These are phyloP conservation scores for Flaveria bidentis DNA, from an alignment of 129 eudicot genomes.

Conservation along the genomic window DNA sequence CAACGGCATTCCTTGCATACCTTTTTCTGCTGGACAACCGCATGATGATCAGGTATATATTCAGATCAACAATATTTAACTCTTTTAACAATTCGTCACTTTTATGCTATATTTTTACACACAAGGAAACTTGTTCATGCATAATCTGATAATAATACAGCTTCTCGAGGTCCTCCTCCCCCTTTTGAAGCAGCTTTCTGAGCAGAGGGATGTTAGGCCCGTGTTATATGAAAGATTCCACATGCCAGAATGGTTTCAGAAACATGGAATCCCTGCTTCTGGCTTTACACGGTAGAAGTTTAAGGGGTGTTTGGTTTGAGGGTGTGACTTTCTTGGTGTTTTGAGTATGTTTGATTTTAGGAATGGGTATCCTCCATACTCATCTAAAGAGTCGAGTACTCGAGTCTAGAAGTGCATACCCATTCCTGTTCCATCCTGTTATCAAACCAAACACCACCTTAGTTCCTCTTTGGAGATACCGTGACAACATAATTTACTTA, in stretches of 20 bases:
- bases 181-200: constrained; percentile 82
- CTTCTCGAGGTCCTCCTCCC: constrained; percentile 94
- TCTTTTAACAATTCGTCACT: neutral
- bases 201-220: constrained; percentile 82
- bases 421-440: neutral
- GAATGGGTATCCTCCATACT: neutral
- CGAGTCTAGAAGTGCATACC: neutral
- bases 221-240: constrained; percentile 76
- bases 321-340: constrained; percentile 5
- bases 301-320: constrained; percentile 13
- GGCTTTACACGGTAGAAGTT: constrained; percentile 31
- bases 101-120: neutral
- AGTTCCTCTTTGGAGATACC: constrained; percentile 32
- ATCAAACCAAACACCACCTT: constrained; percentile 18
- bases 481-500: constrained; percentile 27
- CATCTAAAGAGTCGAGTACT: neutral
- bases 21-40: constrained; percentile 97
- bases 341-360: neutral
- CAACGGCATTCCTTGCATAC: constrained; percentile 94
- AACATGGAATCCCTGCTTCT: constrained; percentile 87
- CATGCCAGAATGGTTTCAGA: constrained; percentile 97
- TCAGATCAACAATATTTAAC: neutral
- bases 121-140: constrained; percentile 12
- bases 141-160: constrained; percentile 37
- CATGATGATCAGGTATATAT: constrained; percentile 79